Base-by-base conservation (phyloP, 1,139 yeast species). In the Suhomyces panamericanus region DNA sequence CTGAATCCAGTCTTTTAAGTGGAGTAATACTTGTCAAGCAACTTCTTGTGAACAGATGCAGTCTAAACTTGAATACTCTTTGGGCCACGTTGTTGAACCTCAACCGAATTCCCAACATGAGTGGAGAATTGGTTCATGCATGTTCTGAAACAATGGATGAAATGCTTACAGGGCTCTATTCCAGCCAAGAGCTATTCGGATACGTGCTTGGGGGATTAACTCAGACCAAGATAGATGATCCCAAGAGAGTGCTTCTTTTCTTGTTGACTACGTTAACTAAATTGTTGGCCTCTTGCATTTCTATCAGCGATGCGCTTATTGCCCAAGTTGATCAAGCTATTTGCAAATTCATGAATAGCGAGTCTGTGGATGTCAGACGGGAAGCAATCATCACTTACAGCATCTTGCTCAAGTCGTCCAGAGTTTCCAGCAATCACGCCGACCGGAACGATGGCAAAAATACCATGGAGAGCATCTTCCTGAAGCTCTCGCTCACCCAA, bases 341-440 rank as follows among this genome's bases (percentile, higher is more conserved):
- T 12, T 55, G 58, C 35, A 53, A 49, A 11, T 64, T 58, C 40
- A 53, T 76, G 40, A 52, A 58, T 12, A 62, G 65, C 47, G 59
- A 57, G 1, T 67, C 66, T 17, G 74, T 74, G 9, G 75, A 70
- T 33, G 57, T 75, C 7, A 60, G 81, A 49, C 62, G 78, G 47
- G 51, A 58, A 17, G 72, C 73, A 0, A 65, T 74, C 11, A 63
- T 73, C 39, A 64, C 67, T n/a, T 78, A 74, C 48, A 74, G 78
- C 4, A 63, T 58, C 38, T 46, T 72, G 38, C 46, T 68, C 37
- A 61, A 55, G 38, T 61, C 65, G 3, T 53, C 58, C 1, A 49
- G 56, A 41, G 24, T 37, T 20, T 20, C 49, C 0, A 39, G 29
- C 12, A 55, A 49, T 13, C 27, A 44, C 7, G 32, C 43, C 6